These are phyloP conservation scores for Mantamonas sphyraenae DNA, from an alignment of 78 protist species.

Conservation along the genomic window DNA sequence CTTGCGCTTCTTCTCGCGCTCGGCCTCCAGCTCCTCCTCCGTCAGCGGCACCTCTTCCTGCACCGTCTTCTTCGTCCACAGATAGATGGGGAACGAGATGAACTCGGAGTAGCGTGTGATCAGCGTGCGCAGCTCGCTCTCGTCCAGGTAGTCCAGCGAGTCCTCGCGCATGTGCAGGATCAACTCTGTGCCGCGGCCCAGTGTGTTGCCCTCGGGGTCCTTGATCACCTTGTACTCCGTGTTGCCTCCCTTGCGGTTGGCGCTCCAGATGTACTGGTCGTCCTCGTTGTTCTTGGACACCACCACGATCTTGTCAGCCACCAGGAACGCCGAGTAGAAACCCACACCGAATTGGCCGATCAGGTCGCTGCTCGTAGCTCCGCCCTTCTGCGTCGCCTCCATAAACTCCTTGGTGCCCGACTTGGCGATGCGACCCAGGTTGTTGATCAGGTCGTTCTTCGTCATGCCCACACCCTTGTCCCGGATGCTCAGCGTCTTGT, in stretches of 20 bases:
- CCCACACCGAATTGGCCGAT: slow-evolving; percentile 99
- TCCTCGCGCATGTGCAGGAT: slow-evolving; percentile 70
- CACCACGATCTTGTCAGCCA: slow-evolving; percentile 92
- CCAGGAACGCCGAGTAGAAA: slow-evolving; percentile 97
- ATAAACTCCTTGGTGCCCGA: slow-evolving; percentile 86
- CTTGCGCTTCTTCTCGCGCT: slow-evolving; percentile 31
- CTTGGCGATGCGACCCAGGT: slow-evolving; percentile 91
- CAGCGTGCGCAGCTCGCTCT: slow-evolving; percentile 47
- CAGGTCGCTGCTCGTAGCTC: slow-evolving; percentile 46
- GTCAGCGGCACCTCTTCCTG: slow-evolving; percentile 29
- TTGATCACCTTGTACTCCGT: too few relatives aligned
- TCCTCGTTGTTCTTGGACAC: slow-evolving; percentile 83
- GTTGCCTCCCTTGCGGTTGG: too few relatives aligned
- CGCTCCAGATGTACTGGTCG: slow-evolving; percentile 62
- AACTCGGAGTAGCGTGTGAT: slow-evolving; percentile 81
- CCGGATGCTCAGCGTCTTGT: slow-evolving; percentile 66
- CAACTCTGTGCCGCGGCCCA: slow-evolving; percentile 90
- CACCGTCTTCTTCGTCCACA: slow-evolving; percentile 50
- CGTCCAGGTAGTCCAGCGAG: slow-evolving; percentile 74
- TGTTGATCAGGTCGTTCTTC: slow-evolving; percentile 80
- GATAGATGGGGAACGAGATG: slow-evolving; percentile 93
- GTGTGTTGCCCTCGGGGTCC: slow-evolving; percentile 70
- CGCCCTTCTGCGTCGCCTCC: slow-evolving; percentile 29
- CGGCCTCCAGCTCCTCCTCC: slow-evolving; percentile 27
- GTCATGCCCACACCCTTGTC: slow-evolving; percentile 99